Evolutionary conservation across 768 basidiomycete genomes (phyloP).

Genomic region (Tylopilus rubrobrunneus): DNA sequence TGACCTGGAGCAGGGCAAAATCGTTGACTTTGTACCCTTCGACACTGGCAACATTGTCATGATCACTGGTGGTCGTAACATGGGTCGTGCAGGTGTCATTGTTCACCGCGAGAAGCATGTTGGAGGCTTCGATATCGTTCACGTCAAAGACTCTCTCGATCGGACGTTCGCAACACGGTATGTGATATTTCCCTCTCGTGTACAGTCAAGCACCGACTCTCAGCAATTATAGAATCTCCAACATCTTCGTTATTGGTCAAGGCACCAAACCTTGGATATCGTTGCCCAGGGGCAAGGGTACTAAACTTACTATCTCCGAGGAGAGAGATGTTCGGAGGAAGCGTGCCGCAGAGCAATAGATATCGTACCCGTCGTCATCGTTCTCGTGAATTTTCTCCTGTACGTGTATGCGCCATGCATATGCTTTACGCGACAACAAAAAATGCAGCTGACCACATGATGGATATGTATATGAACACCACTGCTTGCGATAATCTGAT

Average conservation of each 20-base stretch:
- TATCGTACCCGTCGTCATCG: conserved; percentile 4
- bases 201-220: not conserved
- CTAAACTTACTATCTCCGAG: conserved; percentile 95
- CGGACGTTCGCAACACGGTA: conserved; percentile 97
- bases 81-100: conserved; percentile 97
- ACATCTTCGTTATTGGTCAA: conserved; percentile 98
- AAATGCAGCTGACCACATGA: conserved; percentile 19
- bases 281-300: conserved; percentile 95
- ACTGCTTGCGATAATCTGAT: not conserved
- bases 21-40: conserved; percentile 89
- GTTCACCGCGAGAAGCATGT: conserved; percentile 96
- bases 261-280: conserved; percentile 96
- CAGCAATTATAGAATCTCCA: conserved; percentile 63
- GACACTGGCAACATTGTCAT: conserved; percentile 97
- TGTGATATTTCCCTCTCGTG: conserved; percentile 23
- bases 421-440: conserved; percentile 15
- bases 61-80: conserved; percentile 99
- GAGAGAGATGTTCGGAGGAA: conserved; percentile 92
- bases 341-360: conserved; percentile 67
- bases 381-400: conserved; percentile 1
- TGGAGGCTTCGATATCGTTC: conserved; percentile 98
- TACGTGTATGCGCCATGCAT: conserved; percentile 20
- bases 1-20: conserved; percentile 93
- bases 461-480: conserved; percentile 6
- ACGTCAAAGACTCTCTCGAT: conserved; percentile 93